Evolutionary conservation across 441 rosid genomes (phyloP), one percentile per base, ranked within the genome.

Genomic region (Caryocar brasiliense): DNA sequence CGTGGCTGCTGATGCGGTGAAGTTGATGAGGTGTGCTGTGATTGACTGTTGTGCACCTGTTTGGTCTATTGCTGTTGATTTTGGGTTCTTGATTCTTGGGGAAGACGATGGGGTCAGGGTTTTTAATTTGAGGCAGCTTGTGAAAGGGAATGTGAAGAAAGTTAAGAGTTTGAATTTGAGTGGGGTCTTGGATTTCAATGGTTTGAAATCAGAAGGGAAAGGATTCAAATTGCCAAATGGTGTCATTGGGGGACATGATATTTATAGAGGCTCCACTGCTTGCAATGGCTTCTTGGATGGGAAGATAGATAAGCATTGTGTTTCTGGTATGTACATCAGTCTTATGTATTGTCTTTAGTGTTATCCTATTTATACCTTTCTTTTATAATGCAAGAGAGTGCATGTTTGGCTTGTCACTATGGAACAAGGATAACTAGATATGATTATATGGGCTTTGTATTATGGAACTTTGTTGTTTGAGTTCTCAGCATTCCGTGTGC

Each of bases 1-100:
- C 28, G 60, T 67, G 52, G 70, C 42, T 40, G 70, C 18, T 15
- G 66, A 34, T 18, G 70, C 26, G 29, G 59, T 85, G 54, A 82
- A 85, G 60, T 56, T 85, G 71, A 82, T 75, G 76, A 77, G 78
- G 48, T 82, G 83, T 70, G 86, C 81, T 44, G 71, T 74, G 44
- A 70, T 82, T 51, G 88, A 80, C 41, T 80, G 86, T 54, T 56
- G 62, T 29, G 62, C 26, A 42, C 91, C 88, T 2, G 72, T 82
- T 62, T 85, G 81, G 74, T 80, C 81, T 0, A 57, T 82, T 34
- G 55, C 73, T 28, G 34, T 78, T 22, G 79, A 80, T 8, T 80
- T 56, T 34, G 81, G 80, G 48, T 66, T 77, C 48, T 57, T 82
- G 75, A 58, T 85, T 38, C 62, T 85, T 39, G 90, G 90, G 58